These are phyloP conservation scores for Metarhizium sp. DNA, from an alignment of 2,329 filamentous ascomycete species.

Conservation along the genomic window DNA sequence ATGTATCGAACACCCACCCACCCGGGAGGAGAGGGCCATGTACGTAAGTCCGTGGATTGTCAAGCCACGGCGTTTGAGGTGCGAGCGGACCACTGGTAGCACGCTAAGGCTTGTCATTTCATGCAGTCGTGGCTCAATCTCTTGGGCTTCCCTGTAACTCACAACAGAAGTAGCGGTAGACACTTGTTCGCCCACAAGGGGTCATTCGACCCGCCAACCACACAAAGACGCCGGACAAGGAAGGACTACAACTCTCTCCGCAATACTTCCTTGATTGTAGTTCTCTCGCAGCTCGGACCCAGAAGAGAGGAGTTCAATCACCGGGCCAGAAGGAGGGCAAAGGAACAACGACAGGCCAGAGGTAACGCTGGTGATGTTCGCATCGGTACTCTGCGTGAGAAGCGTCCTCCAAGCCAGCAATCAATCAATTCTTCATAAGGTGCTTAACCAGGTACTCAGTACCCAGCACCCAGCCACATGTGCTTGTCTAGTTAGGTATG, in stretches of 20 bases:
- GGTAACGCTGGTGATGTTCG: background rate
- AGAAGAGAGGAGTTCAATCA: background rate
- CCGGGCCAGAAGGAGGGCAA: background rate
- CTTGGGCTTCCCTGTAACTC: background rate
- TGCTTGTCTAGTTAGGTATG: background rate
- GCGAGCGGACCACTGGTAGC: background rate
- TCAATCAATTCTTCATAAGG: background rate
- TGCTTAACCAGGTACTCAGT: background rate
- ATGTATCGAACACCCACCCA: conserved; percentile 1
- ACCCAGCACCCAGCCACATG: background rate
- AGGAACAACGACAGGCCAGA: background rate
- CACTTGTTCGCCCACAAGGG: too few relatives aligned
- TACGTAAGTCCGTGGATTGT: background rate
- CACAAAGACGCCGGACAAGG: too few relatives aligned
- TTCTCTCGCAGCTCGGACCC: too few relatives aligned
- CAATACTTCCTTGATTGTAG: too few relatives aligned
- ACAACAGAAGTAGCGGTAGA: too few relatives aligned
- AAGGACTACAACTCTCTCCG: too few relatives aligned
- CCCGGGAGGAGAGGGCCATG: background rate
- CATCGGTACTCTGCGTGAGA: background rate
- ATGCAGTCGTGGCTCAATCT: background rate
- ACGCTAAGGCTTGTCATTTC: background rate
- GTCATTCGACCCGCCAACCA: too few relatives aligned
- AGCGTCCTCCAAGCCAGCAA: background rate
- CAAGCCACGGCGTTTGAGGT: background rate